These are phyloP conservation scores for Botrytis sinoallii DNA, from an alignment of 2,329 filamentous ascomycete species.

Conservation along the genomic window DNA sequence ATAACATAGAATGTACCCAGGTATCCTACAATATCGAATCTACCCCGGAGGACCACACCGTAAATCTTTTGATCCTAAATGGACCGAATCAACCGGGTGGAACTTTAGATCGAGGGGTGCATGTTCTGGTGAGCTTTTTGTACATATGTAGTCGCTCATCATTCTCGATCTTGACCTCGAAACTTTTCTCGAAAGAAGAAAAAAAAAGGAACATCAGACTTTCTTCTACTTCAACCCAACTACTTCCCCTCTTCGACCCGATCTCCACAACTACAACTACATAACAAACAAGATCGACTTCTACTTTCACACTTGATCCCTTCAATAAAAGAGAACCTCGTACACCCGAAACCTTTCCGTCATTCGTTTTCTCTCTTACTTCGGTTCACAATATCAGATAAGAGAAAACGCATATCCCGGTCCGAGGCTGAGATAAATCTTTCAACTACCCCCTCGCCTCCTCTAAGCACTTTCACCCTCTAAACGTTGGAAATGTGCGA, in stretches of 20 bases:
- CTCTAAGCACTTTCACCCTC: background rate
- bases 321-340: background rate
- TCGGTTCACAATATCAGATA: conserved; percentile 3
- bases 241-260: background rate
- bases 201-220: conserved; percentile 5
- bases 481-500: conserved; percentile 49
- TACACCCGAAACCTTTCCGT: background rate
- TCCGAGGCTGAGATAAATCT: conserved; percentile 13
- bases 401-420: conserved; percentile 8
- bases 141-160: conserved; percentile 32
- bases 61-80: conserved; percentile 18
- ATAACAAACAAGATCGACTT: background rate
- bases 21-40: conserved; percentile 12
- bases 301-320: background rate
- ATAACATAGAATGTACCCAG: conserved; percentile 2
- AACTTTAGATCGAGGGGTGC: conserved; percentile 31
- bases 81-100: conserved; percentile 31
- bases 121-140: conserved; percentile 18
- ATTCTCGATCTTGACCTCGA: conserved; percentile 6
- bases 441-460: conserved; percentile 1
- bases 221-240: conserved; percentile 20
- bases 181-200: background rate
- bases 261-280: background rate
- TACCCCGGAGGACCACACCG: conserved; percentile 23
- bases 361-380: background rate